Conservation (phyloP, 2,329 filamentous ascomycete species). For the Apiospora hydei region DNA sequence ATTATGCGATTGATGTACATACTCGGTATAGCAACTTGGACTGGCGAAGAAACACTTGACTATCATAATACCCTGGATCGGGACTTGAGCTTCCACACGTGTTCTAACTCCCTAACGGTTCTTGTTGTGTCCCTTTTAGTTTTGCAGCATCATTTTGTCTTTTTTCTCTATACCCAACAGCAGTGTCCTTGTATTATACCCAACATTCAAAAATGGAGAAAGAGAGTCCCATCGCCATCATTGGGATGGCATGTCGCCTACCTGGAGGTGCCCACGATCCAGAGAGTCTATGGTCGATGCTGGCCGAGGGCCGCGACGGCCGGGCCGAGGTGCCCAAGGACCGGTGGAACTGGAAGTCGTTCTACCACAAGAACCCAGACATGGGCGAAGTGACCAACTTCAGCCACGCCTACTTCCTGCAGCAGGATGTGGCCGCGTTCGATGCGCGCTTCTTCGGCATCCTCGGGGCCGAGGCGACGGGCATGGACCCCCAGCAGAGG, state of each 20-base stretch:
- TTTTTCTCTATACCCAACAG: not conserved
- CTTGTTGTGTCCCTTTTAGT: no score
- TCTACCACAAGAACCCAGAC: constrained; percentile 43
- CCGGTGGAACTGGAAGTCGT: constrained; percentile 43
- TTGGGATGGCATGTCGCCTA: constrained; percentile 44
- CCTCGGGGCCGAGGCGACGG: constrained; percentile 43
- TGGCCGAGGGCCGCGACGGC: constrained; percentile 38
- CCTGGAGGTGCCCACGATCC: constrained; percentile 39
- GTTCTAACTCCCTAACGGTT: no score
- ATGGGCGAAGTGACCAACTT: constrained; percentile 44
- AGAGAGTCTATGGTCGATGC: constrained; percentile 42
- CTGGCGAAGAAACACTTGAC: no score
- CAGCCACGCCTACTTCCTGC: constrained; percentile 43
- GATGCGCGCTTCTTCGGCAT: constrained; percentile 47
- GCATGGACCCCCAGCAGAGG: constrained; percentile 44
- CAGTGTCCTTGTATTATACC: not conserved
- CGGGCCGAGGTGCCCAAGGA: constrained; percentile 41
- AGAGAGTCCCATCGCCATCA: constrained; percentile 36
- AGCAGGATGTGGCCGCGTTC: constrained; percentile 39
- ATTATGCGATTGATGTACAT: no score
- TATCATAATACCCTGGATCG: no score
- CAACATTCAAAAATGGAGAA: not conserved
- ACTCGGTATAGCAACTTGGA: no score
- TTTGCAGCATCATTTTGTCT: no score
- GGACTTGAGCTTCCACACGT: no score